Base-by-base conservation (phyloP, 2,329 filamentous ascomycete species). In the Emmonsiellopsis sp. region DNA sequence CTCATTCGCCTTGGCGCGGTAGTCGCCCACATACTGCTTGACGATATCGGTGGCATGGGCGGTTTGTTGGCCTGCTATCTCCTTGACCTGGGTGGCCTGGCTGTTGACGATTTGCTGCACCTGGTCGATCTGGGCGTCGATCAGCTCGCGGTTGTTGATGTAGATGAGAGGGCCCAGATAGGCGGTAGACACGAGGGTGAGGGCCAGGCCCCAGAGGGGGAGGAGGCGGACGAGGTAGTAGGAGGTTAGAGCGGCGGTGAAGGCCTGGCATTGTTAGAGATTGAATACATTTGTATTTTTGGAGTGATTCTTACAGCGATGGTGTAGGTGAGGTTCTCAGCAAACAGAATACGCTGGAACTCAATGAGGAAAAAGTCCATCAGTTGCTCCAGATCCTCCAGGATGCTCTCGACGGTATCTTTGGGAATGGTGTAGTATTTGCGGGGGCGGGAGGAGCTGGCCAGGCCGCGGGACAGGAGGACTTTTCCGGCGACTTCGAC, bases 301-400 rank as follows among this genome's bases (percentile, higher is more conserved):
- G 20, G 20, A 26, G 20, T 4, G 20, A 26, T 26, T 26, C 80
- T 67, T 76, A 84, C 81, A 55, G 74, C 76, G 65, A 80, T 67
- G 11, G 82, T 84, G 55, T 77, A 79, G 55, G 77, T 75, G 53
- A 84, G 73, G 62, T 85, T 85, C 74, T 85, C 82, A 34, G 79
- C 82, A 61, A 84, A 85, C 55, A 85, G 67, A 58, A 85, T 76
- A 55, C 82, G 78, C 73, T 85, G 82, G 65, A 82, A 80, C 66
- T 85, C 82, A 58, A 85, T 83, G 60, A 85, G 76, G 69, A 84
- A 82, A 71, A 85, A 85, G 73, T 85, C 84, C 70, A 81, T 74
- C 52, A 85, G 72, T 70, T 85, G 81, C 66, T 82, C 80, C 11
- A 83, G 65, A 65, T 85, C 82, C 59, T 82, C 81, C 48, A 82